Evolutionary conservation across 139 green algal genomes (phyloP).

Genomic region (Tetradesmus obliquus): DNA sequence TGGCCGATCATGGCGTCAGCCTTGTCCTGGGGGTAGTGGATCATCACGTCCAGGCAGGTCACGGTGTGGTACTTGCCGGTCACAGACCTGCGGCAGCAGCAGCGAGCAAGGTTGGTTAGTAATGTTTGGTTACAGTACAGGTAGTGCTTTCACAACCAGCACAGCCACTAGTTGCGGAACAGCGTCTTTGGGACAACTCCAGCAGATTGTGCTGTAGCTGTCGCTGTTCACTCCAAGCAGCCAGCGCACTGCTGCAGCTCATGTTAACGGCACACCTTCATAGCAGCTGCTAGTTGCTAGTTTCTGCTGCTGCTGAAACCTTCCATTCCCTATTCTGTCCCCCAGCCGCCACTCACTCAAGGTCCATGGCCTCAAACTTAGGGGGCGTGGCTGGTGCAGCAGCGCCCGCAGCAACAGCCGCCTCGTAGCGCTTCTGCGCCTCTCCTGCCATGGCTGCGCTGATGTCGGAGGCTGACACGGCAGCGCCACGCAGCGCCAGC

Average conservation of each 20-base stretch:
- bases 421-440: slow-evolving; percentile 69
- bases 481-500: slow-evolving; percentile 84
- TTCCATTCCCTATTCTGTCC: too few relatives aligned
- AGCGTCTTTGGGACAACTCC: too few relatives aligned
- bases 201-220: too few relatives aligned
- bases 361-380: slow-evolving; percentile 91
- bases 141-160: too few relatives aligned
- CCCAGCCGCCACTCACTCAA: slow-evolving; percentile 74
- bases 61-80: slow-evolving; percentile 94
- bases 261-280: too few relatives aligned
- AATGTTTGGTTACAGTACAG: too few relatives aligned
- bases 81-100: slow-evolving; percentile 65
- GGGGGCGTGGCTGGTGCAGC: slow-evolving; percentile 60
- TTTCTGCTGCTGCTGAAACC: too few relatives aligned
- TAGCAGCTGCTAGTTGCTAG: too few relatives aligned
- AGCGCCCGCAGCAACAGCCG: slow-evolving; percentile 52
- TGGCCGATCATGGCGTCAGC: slow-evolving; percentile 95
- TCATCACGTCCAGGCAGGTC: slow-evolving; percentile 98
- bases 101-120: not conserved
- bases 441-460: slow-evolving; percentile 86
- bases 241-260: too few relatives aligned
- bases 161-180: too few relatives aligned
- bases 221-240: too few relatives aligned
- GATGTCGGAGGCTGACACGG: slow-evolving; percentile 93
- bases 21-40: slow-evolving; percentile 99